Conservation (phyloP, 495 filamentous ascomycete species). For the Hypoxylon intermedium region DNA sequence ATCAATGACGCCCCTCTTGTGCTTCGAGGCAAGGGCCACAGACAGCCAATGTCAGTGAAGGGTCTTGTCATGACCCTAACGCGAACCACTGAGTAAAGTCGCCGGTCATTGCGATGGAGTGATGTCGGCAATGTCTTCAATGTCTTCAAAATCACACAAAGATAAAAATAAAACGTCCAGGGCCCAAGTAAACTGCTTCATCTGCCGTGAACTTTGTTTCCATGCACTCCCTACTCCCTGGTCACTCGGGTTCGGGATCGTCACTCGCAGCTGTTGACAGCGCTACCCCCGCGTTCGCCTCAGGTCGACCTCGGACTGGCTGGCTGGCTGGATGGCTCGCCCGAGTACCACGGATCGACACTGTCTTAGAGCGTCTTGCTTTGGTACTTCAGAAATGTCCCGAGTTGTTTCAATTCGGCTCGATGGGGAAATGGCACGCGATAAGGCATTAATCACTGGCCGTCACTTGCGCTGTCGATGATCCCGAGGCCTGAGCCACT, state of each 20-base stretch:
- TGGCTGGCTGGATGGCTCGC: constrained; percentile 7
- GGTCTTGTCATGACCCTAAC: constrained; percentile 6
- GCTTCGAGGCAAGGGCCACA: constrained; percentile 4
- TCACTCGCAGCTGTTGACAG: constrained; percentile 40
- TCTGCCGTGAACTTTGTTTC: constrained; percentile 28
- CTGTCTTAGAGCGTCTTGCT: constrained; percentile 21
- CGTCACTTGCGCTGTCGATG: constrained; percentile 31
- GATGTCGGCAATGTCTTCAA: constrained; percentile 20
- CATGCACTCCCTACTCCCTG: constrained; percentile 22
- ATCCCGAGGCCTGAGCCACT: constrained; percentile 25
- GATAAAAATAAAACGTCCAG: constrained; percentile 18
- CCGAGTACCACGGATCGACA: constrained; percentile 24
- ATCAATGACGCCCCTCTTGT: constrained; percentile 11
- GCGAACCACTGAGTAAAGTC: constrained; percentile 5
- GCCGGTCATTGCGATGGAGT: constrained; percentile 14
- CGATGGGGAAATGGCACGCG: constrained; percentile 31
- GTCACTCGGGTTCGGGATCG: constrained; percentile 35
- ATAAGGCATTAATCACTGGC: constrained; percentile 29
- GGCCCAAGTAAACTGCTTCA: constrained; percentile 17
- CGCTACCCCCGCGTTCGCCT: constrained; percentile 36
- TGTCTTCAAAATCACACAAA: constrained; percentile 20
- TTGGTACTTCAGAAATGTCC: constrained; percentile 27
- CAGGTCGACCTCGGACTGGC: constrained; percentile 19
- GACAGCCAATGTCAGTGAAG: constrained; percentile 1
- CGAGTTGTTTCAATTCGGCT: constrained; percentile 22